A percentile compares a stretch with the other conserved stretches of the same genome.
phyloP scores from a whole-genome alignment of 768 basidiomycete genomes.

The Trametes villosa region DNA sequence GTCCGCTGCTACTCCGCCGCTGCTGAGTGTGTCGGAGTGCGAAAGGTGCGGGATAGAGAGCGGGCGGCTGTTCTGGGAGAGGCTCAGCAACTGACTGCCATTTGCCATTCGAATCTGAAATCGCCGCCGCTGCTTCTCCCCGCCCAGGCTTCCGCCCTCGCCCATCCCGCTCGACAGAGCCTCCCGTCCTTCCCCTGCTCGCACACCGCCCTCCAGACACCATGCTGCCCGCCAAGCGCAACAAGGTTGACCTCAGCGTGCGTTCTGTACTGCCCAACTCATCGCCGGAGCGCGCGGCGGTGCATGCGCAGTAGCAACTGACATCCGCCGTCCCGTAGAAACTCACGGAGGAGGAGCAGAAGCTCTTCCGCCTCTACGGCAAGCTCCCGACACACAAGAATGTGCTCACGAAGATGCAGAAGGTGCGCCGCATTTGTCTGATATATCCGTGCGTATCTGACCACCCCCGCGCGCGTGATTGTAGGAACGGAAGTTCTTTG shows the following conservation, averaged over 20 bases:
- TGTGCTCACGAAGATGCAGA: conserved; percentile 92
- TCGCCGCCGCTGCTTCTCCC: not conserved
- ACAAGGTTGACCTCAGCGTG: conserved; percentile 95
- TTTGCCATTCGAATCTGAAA: not conserved
- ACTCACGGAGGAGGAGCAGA: conserved; percentile 87
- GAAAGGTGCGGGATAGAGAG: conserved; percentile 1
- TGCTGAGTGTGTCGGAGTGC: not conserved
- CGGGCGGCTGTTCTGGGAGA: not conserved
- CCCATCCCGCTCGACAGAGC: conserved; percentile 22
- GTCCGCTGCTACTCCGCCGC: conserved; percentile 20
- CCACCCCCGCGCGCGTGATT: conserved; percentile 18
- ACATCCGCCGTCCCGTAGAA: conserved; percentile 49
- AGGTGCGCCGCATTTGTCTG: conserved; percentile 52
- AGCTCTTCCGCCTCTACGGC: conserved; percentile 93
- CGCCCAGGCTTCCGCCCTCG: conserved; percentile 2
- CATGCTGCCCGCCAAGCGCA: conserved; percentile 81
- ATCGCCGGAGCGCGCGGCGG: conserved; percentile 16
- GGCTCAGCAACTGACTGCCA: not conserved
- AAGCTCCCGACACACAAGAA: conserved; percentile 95
- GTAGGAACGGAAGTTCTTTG: conserved; percentile 99
- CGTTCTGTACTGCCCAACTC: conserved; percentile 36
- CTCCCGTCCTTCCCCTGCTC: conserved; percentile 13
- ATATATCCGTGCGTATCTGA: not conserved
- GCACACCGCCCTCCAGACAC: conserved; percentile 3
- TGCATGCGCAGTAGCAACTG: not conserved